Conservation (phyloP, 2,329 filamentous ascomycete species). For the Aspergillus thermomutatus region DNA sequence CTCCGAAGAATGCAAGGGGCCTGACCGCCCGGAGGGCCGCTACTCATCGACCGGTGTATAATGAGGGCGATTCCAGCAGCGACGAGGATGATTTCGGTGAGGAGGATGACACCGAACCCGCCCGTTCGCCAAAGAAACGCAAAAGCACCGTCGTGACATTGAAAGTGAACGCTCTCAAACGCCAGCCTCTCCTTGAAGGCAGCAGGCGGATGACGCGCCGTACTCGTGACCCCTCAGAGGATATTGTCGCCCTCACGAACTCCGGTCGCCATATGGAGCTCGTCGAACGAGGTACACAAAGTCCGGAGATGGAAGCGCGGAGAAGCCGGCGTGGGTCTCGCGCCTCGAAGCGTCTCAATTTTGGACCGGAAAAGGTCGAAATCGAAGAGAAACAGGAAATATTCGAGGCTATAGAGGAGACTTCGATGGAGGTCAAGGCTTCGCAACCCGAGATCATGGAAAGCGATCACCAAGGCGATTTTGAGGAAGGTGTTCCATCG, state of each 20-base stretch:
- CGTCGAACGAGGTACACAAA: slow-evolving; percentile 53
- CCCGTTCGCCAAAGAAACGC: slow-evolving; percentile 16
- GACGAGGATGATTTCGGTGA: slow-evolving; percentile 31
- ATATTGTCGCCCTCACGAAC: slow-evolving; percentile 56
- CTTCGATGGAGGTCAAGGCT: slow-evolving; percentile 33
- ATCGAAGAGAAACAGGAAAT: slow-evolving; percentile 33
- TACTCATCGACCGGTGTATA: slow-evolving; percentile 54
- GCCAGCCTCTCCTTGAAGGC: slow-evolving; percentile 24
- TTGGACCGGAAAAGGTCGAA: slow-evolving; percentile 26
- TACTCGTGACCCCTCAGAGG: slow-evolving; percentile 55
- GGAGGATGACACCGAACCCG: slow-evolving; percentile 18
- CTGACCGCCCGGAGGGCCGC: slow-evolving; percentile 55
- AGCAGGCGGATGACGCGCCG: slow-evolving; percentile 56
- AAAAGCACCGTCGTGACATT: slow-evolving; percentile 28
- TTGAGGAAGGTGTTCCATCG: slow-evolving; percentile 30
- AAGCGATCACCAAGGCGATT: slow-evolving; percentile 35
- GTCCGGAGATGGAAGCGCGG: slow-evolving; percentile 40
- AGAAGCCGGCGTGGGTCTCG: slow-evolving; percentile 28
- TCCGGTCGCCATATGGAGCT: slow-evolving; percentile 57
- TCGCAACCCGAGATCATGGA: slow-evolving; percentile 43
- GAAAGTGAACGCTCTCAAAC: slow-evolving; percentile 27
- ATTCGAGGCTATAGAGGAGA: slow-evolving; percentile 48
- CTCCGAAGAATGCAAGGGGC: slow-evolving; percentile 57
- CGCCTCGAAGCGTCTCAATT: slow-evolving; percentile 38
- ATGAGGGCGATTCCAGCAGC: slow-evolving; percentile 50